phyloP scores from a whole-genome alignment of 2,329 filamentous ascomycete species.

The Neurospora crassa region DNA sequence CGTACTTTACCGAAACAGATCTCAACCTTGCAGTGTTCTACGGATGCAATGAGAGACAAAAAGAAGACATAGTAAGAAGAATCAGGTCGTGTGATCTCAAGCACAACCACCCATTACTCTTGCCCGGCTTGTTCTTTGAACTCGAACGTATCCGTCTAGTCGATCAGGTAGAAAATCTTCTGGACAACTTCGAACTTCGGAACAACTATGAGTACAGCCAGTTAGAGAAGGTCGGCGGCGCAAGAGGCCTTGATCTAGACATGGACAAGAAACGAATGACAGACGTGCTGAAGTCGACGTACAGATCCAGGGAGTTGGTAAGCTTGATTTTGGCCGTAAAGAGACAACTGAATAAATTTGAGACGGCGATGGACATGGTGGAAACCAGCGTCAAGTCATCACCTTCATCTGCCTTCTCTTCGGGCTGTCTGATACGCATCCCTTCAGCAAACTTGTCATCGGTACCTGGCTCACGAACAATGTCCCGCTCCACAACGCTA shows the following conservation, averaged over 20 bases:
- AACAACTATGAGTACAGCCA: neutral
- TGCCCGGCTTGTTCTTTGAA: constrained; percentile 5
- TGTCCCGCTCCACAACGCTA: neutral
- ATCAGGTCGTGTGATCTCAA: neutral
- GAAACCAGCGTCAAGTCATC: neutral
- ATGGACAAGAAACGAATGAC: constrained; percentile 12
- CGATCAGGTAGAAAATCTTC: neutral
- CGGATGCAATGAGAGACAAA: constrained; percentile 3
- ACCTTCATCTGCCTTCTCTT: neutral
- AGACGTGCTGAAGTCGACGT: constrained; percentile 8
- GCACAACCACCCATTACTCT: constrained; percentile 3
- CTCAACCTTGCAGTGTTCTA: constrained; percentile 1
- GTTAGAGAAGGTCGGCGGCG: neutral
- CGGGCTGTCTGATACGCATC: neutral
- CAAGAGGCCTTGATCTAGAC: constrained; percentile 4
- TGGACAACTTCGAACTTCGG: constrained; percentile 1
- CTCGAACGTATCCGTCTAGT: constrained; percentile 5
- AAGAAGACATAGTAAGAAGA: neutral
- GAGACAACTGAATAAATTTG: neutral
- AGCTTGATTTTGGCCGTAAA: constrained; percentile 7
- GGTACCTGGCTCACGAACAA: neutral
- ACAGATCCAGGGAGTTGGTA: constrained; percentile 9
- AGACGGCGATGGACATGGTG: neutral
- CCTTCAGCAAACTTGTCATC: neutral
- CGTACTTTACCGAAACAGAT: neutral